Percentiles rank a stretch among this genome's conserved stretches.
Evolutionary conservation across 768 basidiomycete species (phyloP).

Genomic region (Naganishia kalamii): DNA sequence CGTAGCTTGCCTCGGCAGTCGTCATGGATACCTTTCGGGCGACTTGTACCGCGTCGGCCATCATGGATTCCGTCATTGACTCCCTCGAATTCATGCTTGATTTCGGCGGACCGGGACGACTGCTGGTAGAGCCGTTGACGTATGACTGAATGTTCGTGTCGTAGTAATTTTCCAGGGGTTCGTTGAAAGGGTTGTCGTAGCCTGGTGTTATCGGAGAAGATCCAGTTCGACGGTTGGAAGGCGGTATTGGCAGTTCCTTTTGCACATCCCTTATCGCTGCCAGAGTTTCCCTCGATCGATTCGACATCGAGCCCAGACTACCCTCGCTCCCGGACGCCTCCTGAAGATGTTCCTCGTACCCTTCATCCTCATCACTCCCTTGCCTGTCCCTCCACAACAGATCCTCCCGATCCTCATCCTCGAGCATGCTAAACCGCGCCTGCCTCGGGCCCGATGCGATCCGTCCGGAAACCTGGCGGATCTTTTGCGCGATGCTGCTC

Average conservation of each 20-base stretch:
- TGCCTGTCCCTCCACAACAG: slow-evolving; percentile 34
- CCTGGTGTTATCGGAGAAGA: slow-evolving; percentile 7
- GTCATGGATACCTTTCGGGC: slow-evolving; percentile 12
- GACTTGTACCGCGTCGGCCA: neutral
- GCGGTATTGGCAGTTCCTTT: neutral
- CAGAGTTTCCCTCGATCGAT: too few species aligned
- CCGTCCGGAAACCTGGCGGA: slow-evolving; percentile 11
- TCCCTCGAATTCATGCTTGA: slow-evolving; percentile 19
- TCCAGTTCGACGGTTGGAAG: slow-evolving; percentile 34
- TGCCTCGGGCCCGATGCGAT: slow-evolving; percentile 24
- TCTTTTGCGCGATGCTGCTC: neutral
- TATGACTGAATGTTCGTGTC: slow-evolving; percentile 3
- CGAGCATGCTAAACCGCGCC: slow-evolving; percentile 39
- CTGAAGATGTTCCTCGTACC: neutral
- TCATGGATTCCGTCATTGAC: slow-evolving; percentile 10
- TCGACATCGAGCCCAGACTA: too few species aligned
- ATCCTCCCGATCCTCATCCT: slow-evolving; percentile 40
- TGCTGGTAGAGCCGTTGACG: neutral
- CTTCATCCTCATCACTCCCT: neutral
- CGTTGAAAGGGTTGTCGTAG: slow-evolving; percentile 7
- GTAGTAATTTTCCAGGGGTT: slow-evolving; percentile 14
- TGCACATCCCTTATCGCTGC: too few species aligned
- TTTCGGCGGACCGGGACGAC: neutral
- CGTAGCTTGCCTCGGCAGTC: slow-evolving; percentile 50
- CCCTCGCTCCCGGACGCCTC: too few species aligned